A percentile compares a stretch with the other conserved stretches of the same genome.
phyloP scores from a whole-genome alignment of 305 asterid genomes.

The Solanum aculeatissimum region DNA sequence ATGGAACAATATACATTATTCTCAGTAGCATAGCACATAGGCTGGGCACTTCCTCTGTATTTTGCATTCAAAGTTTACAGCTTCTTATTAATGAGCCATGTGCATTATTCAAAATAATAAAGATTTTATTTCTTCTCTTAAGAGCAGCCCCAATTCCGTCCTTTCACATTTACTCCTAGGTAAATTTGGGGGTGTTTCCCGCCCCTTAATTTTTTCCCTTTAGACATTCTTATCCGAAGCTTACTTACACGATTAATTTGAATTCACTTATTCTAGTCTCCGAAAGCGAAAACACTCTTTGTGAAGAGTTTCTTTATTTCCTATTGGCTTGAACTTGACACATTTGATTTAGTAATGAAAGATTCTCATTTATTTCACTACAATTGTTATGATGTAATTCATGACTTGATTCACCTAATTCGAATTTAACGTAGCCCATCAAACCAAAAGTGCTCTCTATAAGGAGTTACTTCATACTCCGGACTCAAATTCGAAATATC shows the following conservation, averaged over 20 bases:
- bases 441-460: background rate
- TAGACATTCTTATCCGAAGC: background rate
- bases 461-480: background rate
- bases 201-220: background rate
- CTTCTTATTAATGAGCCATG: background rate
- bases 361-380: background rate
- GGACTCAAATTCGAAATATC: rapidly evolving
- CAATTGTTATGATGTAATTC: too few species aligned
- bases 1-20: background rate
- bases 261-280: background rate
- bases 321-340: background rate
- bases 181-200: background rate
- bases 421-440: background rate
- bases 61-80: background rate
- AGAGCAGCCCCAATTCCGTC: constrained; percentile 6
- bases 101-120: background rate
- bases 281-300: too few species aligned
- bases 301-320: background rate
- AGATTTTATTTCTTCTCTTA: background rate
- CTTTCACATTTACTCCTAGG: constrained; percentile 9
- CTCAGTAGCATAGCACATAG: background rate
- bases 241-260: background rate
- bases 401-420: too few species aligned
- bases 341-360: background rate
- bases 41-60: background rate